A percentile compares a stretch with the other conserved stretches of the same genome.
Conservation (phyloP, 2,329 filamentous ascomycete species). For the Sclerotiophoma versabilis region DNA sequence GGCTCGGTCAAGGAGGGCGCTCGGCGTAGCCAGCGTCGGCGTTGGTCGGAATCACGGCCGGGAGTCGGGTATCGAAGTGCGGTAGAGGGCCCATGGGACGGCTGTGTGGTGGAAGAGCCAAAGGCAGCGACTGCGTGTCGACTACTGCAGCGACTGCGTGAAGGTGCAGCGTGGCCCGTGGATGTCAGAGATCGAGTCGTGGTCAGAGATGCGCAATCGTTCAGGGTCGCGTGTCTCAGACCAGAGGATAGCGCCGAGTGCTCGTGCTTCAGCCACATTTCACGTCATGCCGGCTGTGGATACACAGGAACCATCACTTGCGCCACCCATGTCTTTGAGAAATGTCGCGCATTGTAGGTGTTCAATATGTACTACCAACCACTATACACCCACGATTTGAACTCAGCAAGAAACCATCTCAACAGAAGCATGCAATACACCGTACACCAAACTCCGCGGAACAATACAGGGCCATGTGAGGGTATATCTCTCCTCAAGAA, state of each 20-base stretch:
- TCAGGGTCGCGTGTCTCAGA: constrained; percentile 20
- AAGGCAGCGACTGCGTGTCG: constrained; percentile 9
- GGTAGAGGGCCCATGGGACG: constrained; percentile 34
- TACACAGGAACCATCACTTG: neutral
- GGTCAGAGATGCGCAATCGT: constrained; percentile 12
- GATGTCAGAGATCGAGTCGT: constrained; percentile 5
- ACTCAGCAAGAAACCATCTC: constrained; percentile 23
- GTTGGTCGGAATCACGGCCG: constrained; percentile 29
- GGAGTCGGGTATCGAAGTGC: constrained; percentile 34
- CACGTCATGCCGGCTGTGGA: constrained; percentile 24
- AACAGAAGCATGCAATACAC: constrained; percentile 26
- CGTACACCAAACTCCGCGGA: constrained; percentile 38
- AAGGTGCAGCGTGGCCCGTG: constrained; percentile 9
- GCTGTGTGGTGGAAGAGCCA: constrained; percentile 1
- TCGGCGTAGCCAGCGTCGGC: constrained; percentile 21
- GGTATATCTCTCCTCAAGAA: constrained; percentile 11
- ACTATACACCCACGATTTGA: constrained; percentile 16
- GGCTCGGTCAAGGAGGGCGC: constrained; percentile 31
- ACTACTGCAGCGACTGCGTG: constrained; percentile 15
- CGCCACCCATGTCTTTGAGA: constrained; percentile 1
- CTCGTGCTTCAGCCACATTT: constrained; percentile 24
- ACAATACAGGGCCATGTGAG: constrained; percentile 8
- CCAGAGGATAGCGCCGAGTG: constrained; percentile 10
- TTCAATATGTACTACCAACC: constrained; percentile 20
- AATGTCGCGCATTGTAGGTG: neutral